Conservation (phyloP, 257 asterid genomes). For the Capsicum pubescens region DNA sequence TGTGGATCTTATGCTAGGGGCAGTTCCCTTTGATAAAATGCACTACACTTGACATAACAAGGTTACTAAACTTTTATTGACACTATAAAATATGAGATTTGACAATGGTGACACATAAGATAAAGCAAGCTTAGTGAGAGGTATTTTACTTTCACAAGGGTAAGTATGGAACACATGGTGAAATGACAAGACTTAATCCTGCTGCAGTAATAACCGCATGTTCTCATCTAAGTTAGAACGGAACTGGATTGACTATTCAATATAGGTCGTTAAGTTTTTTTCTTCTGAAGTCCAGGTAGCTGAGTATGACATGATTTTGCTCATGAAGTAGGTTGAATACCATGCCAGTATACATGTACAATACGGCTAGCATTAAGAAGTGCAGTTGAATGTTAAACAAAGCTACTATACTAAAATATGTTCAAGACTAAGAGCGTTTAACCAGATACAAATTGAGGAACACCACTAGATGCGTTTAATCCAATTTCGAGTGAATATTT, state of each 20-base stretch:
- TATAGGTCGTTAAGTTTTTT: not conserved
- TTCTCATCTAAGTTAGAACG: not conserved
- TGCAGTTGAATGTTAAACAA: not conserved
- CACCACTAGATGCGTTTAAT: too few relatives aligned
- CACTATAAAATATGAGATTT: too few relatives aligned
- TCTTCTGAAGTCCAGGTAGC: not conserved
- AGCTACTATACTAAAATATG: not conserved
- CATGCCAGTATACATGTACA: not conserved
- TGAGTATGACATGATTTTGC: not conserved
- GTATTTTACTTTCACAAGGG: not conserved
- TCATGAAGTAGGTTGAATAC: not conserved
- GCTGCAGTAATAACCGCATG: not conserved
- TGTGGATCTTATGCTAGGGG: not conserved
- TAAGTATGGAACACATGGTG: not conserved
- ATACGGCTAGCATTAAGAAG: not conserved
- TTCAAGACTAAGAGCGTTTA: not conserved
- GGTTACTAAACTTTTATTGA: too few relatives aligned
- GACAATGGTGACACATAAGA: too few relatives aligned
- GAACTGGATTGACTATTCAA: not conserved
- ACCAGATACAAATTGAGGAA: too few relatives aligned
- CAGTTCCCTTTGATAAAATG: not conserved
- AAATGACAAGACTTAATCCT: not conserved
- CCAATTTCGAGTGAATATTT: too few relatives aligned
- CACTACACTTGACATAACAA: not conserved
- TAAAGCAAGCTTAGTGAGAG: not conserved